Evolutionary conservation across 495 filamentous ascomycete genomes (phyloP).

Genomic region (Xylaria bambusicola): DNA sequence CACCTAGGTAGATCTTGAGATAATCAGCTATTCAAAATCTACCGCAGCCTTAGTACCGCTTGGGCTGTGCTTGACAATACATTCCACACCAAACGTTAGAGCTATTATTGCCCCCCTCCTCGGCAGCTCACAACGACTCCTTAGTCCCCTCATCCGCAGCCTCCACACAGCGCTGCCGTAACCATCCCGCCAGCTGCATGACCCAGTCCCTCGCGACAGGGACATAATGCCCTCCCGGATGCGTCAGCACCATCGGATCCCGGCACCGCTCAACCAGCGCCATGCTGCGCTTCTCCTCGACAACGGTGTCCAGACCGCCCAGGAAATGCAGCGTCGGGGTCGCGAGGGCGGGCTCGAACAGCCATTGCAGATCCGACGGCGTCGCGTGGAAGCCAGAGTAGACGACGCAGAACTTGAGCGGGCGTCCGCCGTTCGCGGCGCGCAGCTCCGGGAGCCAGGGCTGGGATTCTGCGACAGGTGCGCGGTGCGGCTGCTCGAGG

Average conservation of each 20-base stretch:
- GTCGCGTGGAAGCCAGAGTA: conserved; percentile 77
- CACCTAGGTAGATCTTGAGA: neutral
- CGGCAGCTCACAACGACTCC: conserved; percentile 62
- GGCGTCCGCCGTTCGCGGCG: conserved; percentile 53
- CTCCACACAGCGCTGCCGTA: conserved; percentile 58
- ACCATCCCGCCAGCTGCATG: conserved; percentile 71
- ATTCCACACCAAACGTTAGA: too few relatives aligned
- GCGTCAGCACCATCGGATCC: conserved; percentile 66
- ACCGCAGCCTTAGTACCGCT: too few relatives aligned
- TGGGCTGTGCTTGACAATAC: too few relatives aligned
- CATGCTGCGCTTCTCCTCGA: conserved; percentile 70
- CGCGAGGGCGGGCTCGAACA: conserved; percentile 74
- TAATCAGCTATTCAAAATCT: neutral
- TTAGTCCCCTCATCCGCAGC: conserved; percentile 46
- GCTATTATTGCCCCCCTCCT: conserved; percentile 47
- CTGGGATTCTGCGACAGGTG: neutral
- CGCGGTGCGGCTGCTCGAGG: conserved; percentile 55
- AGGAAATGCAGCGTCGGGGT: conserved; percentile 84
- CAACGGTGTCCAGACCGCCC: conserved; percentile 84
- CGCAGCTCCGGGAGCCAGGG: conserved; percentile 42
- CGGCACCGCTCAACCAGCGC: conserved; percentile 68
- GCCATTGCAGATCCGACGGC: conserved; percentile 59
- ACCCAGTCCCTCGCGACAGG: conserved; percentile 80
- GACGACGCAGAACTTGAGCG: conserved; percentile 73
- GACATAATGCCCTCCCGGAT: conserved; percentile 93